Evolutionary conservation across 805 yeast species (phyloP).

Genomic region (Wickerhamomyces mucosus): DNA sequence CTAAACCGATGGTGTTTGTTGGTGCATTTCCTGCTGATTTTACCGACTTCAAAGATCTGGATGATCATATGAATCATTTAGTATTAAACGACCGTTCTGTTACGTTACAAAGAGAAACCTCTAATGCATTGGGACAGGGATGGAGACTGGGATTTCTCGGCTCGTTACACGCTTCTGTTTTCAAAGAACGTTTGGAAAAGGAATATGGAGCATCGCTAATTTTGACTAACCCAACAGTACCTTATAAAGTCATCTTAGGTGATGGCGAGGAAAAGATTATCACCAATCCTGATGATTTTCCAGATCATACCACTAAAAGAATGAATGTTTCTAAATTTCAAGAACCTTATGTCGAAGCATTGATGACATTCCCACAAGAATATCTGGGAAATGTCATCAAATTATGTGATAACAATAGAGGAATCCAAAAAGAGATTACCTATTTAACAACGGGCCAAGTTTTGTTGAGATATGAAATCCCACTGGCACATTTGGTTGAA

Average conservation of each 20-base stretch:
- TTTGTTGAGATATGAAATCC: constrained; percentile 66
- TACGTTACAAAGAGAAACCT: constrained; percentile 79
- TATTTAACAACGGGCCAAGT: constrained; percentile 78
- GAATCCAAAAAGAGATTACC: constrained; percentile 69
- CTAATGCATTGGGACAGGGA: constrained; percentile 92
- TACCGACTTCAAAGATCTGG: constrained; percentile 76
- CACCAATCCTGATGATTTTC: constrained; percentile 91
- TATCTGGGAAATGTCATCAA: constrained; percentile 82
- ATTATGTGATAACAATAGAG: constrained; percentile 77
- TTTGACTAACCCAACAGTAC: constrained; percentile 93
- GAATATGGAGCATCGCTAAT: constrained; percentile 92
- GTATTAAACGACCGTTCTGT: constrained; percentile 91
- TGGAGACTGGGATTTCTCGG: constrained; percentile 97
- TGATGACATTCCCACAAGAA: constrained; percentile 86
- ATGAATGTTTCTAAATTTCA: constrained; percentile 40
- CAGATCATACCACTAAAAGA: constrained; percentile 37
- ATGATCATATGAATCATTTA: constrained; percentile 81
- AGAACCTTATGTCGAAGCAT: constrained; percentile 88
- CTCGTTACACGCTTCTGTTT: constrained; percentile 89
- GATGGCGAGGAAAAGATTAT: constrained; percentile 59
- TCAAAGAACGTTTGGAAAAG: constrained; percentile 81
- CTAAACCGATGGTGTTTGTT: constrained; percentile 96
- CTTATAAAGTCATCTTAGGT: constrained; percentile 64
- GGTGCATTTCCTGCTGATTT: constrained; percentile 98
- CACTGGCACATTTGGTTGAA: constrained; percentile 84